Base-by-base conservation (phyloP, 176 grass and related monocot genomes). In the Cocos nucifera region DNA sequence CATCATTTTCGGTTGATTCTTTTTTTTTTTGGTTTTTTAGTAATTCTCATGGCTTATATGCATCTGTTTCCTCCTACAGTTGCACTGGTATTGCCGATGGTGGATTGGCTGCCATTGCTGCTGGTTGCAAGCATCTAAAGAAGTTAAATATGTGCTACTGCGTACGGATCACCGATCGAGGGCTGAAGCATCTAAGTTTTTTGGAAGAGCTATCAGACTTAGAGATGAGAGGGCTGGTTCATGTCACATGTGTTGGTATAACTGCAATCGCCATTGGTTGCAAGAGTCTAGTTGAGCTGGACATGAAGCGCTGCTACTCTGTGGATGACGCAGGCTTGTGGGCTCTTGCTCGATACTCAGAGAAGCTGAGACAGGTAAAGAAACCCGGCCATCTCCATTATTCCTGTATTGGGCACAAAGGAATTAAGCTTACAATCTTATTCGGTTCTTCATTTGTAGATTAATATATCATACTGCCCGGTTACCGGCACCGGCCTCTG, bases 391-490 rank as follows among this genome's bases (percentile, higher is more conserved):
- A 21, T 73, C 50, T 77, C 59, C 55, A 50, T 10, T 51, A 57
- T 29, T 48, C 63, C 55, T 0, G 28, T 22, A 35, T 10, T 35
- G 0, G 7, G 6, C 32, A 35, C 32, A 1, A 35, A 35, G 32
- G 32, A 35, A 21, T 21, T 21, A 21, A 35, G 7, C 32, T 35
- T 35, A 35, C 8, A 35, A 35, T 35, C 32, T 35, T 35, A 9
- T 1, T 8, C 8, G 32, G 32, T 35, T 35, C 26, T 51, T 50
- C 22, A 75, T 73, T 23, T 83, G 84, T 74, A 97, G 93, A 79
- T 91, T 56, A 97, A 88, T 7, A 91, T 97, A 88, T 97, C 93
- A 2, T 91, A 97, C 67, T 97, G 93, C 70, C 72, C 82, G 59
- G 81, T 97, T 54, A 91, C 93, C 6, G 84, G 93, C 17, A 30